phyloP scores from a whole-genome alignment of 371 early-diverging fungal species.

The Mortierella sp. region DNA sequence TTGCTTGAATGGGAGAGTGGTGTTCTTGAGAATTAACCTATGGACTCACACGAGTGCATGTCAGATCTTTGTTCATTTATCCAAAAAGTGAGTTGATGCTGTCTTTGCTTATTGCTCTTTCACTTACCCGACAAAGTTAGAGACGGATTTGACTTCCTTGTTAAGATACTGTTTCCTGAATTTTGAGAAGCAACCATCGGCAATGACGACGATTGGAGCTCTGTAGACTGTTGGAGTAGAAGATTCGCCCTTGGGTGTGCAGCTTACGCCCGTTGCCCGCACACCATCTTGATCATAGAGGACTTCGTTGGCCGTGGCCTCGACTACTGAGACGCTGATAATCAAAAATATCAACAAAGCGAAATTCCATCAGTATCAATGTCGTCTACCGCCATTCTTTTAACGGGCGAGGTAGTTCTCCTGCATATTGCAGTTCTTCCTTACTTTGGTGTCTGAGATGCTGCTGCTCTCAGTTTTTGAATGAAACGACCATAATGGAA shows the following conservation, averaged over 20 bases:
- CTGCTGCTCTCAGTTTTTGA: slow-evolving; percentile 81
- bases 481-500: slow-evolving; percentile 97
- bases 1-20: slow-evolving; percentile 80
- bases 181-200: slow-evolving; percentile 95
- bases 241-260: slow-evolving; percentile 36
- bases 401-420: too few species aligned
- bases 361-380: background rate
- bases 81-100: background rate
- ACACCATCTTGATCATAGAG: slow-evolving; percentile 57
- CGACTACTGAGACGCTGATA: slow-evolving; percentile 74
- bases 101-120: background rate
- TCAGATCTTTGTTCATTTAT: background rate
- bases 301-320: slow-evolving; percentile 77
- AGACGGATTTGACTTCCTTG: slow-evolving; percentile 63
- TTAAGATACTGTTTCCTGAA: slow-evolving; percentile 83
- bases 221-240: slow-evolving; percentile 10
- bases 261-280: slow-evolving; percentile 65
- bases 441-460: slow-evolving; percentile 67
- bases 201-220: slow-evolving; percentile 79
- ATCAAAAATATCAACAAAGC: background rate
- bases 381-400: too few species aligned
- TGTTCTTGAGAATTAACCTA: slow-evolving; percentile 72
- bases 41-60: background rate
- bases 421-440: background rate
- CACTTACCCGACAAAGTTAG: slow-evolving; percentile 85